Base-by-base conservation (phyloP, 345 rosid species). In the Camelina laxa region DNA sequence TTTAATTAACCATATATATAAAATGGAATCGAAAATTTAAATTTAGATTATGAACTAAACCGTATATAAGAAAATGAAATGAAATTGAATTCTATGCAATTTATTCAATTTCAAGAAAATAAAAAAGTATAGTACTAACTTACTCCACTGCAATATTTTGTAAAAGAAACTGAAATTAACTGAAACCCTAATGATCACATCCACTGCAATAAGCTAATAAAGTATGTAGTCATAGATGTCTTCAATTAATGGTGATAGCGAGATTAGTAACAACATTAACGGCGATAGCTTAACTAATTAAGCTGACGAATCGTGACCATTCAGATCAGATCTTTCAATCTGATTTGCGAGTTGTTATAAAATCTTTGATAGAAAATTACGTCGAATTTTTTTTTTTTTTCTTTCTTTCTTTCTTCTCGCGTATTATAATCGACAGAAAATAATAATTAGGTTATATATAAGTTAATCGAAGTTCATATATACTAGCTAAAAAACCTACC, bases 241-340 rank as follows among this genome's bases (percentile, higher is more conserved):
- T n/a, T 10, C 8, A 57, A 31, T 2, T 2, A n/a, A 5, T 60
- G 6, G 3, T 39, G 65, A 60, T 39, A 60, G n/a, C 41, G 24
- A 66, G 47, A 20, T 31, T 42, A 35, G 38, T 49, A 55, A 21
- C 48, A 16, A 54, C 63, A 49, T 22, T 47, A 65, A 65, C 10
- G 57, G 5, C 69, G 8, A 38, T 35, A 22, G 67, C 67, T 41
- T 42, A 41, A 48, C 42, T 63, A 41, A 19, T 60, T 63, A 9
- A 3, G 33, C 60, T 49, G 15, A 48, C 10, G 41, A 36, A 45
- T 61, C 30, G 60, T 15, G 49, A 44, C n/a, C 8, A 15, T 44
- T 14, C 49, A 44, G 49, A 41, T 14, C 49, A 44, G 49, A 41
- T 41, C 17, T 42, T 12, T 12, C 65, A 30, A 17, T 13, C 9